Conservation (phyloP, 148 eudicot genomes). For the Agrostemma githago region DNA sequence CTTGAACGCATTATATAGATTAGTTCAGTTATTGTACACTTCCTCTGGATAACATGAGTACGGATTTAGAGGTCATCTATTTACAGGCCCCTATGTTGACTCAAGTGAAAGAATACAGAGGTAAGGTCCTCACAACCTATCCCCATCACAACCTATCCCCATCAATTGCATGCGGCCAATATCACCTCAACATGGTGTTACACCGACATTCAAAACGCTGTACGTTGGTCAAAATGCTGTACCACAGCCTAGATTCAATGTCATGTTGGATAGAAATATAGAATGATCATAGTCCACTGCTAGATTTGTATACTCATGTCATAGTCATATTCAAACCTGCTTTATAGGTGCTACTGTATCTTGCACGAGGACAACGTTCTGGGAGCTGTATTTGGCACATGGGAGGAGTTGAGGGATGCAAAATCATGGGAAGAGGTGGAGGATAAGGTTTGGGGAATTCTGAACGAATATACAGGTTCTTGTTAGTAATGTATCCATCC, state of each 20-base stretch:
- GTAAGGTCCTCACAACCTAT: neutral
- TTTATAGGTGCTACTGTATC: constrained; percentile 80
- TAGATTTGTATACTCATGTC: neutral
- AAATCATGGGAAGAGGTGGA: constrained; percentile 92
- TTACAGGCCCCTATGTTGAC: neutral
- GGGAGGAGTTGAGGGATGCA: constrained; percentile 62
- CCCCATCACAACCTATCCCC: neutral
- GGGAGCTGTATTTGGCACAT: constrained; percentile 72
- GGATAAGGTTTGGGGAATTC: constrained; percentile 73
- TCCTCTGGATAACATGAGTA: neutral
- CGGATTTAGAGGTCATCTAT: neutral
- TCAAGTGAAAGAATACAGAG: neutral
- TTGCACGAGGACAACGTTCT: constrained; percentile 77
- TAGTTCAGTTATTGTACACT: neutral
- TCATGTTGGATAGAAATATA: neutral
- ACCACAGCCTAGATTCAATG: neutral
- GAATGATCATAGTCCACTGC: neutral
- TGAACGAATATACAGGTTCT: constrained; percentile 38
- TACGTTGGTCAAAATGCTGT: too few relatives aligned
- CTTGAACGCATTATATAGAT: neutral
- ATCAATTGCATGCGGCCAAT: neutral
- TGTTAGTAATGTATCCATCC: neutral
- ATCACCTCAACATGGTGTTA: neutral
- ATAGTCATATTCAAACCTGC: neutral
- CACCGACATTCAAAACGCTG: neutral